Evolutionary conservation across 2,329 filamentous ascomycete genomes (phyloP), one percentile per base, ranked within the genome.

Genomic region (Ceratocystis alfenasii): DNA sequence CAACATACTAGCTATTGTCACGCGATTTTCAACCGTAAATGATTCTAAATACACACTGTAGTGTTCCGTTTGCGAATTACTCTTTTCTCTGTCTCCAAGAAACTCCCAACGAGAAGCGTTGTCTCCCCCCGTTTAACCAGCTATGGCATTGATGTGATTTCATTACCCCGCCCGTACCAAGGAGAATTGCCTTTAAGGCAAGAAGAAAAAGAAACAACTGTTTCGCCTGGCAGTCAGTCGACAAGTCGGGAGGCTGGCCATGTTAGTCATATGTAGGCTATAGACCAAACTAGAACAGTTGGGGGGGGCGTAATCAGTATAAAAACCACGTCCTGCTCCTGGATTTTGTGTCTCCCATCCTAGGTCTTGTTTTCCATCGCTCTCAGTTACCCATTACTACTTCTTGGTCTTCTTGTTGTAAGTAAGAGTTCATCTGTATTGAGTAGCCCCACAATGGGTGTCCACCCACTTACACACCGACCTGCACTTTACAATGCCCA

Each of bases 381-480:
- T 33, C 33, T 59, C 22, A 36, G 61, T 25, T 46, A 6, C n/a
- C 45, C 45, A 63, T 48, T 25, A 1, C 28, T 30, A 20, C 17
- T 59, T 59, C 5, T 20, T 15, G 3, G n/a, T n/a, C 5, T 33
- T 25, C 8, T 59, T 30, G 25, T 59, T 59, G 55, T 36, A 59
- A 59, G 55, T 59, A n/a, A 25, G 25, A 25, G 25, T 36, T n/a
- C 33, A 12, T 36, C 5, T 30, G 20, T 5, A 5, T n/a, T 15
- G 10, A 25, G 20, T 50, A 25, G 55, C 55, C 28, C 33, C 48
- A 57, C 55, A 30, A 5, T 20, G 63, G 12, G 28, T 44, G 41
- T 60, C 48, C 50, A 45, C 36, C 30, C 50, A 64, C 63, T 55
- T 64, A 64, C 25, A 30, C 15, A n/a, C 28, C 33, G 28, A 3